phyloP scores from a whole-genome alignment of 2,329 filamentous ascomycete species.

The Aspergillus fumigatiaffinis region DNA sequence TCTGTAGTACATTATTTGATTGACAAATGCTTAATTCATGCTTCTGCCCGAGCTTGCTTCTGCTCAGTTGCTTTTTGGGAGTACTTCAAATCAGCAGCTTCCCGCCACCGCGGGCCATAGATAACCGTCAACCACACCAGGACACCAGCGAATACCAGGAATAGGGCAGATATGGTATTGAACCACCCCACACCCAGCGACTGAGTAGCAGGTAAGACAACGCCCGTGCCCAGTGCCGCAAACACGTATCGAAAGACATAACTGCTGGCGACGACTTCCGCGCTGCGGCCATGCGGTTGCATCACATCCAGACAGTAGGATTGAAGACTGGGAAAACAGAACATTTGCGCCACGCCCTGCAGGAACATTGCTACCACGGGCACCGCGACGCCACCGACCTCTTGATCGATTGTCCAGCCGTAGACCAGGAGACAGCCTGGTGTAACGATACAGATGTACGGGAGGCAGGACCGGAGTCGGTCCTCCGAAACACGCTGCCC shows the following conservation, averaged over 20 bases:
- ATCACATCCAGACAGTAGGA: conserved; percentile 82
- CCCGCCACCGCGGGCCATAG: conserved; percentile 52
- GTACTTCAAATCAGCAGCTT: conserved; percentile 49
- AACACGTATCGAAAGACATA: conserved; percentile 75
- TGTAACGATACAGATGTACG: conserved; percentile 55
- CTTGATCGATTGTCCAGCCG: conserved; percentile 59
- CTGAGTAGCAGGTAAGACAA: conserved; percentile 70
- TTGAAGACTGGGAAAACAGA: conserved; percentile 72
- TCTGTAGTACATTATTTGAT: background rate
- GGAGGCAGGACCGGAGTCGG: conserved; percentile 57
- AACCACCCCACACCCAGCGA: conserved; percentile 78
- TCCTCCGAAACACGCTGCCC: conserved; percentile 65
- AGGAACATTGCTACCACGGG: conserved; percentile 71
- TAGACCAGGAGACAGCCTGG: conserved; percentile 65
- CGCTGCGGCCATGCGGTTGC: conserved; percentile 55
- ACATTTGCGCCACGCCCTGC: conserved; percentile 69
- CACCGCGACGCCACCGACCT: conserved; percentile 51
- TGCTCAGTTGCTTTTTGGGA: conserved; percentile 31
- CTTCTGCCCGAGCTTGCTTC: conserved; percentile 1
- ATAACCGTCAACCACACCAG: conserved; percentile 48
- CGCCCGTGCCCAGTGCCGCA: conserved; percentile 65
- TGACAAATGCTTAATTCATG: background rate
- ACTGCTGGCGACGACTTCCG: conserved; percentile 75
- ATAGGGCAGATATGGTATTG: conserved; percentile 62
- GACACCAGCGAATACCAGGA: conserved; percentile 48